Base-by-base conservation (phyloP, 495 filamentous ascomycete genomes). In the Hyaloscypha finlandica region DNA sequence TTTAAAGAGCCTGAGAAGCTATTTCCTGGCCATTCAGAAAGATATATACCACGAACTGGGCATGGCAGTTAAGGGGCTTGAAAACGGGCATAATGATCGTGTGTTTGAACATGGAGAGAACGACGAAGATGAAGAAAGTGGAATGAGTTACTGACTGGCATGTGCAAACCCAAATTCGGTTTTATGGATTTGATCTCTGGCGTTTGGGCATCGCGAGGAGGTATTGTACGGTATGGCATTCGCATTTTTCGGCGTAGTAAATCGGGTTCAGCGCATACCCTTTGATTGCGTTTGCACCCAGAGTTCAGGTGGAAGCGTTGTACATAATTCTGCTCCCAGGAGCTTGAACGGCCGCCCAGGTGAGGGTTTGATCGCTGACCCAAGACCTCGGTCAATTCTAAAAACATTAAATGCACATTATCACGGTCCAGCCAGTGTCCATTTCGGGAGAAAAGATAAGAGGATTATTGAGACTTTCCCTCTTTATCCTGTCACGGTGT, bases 11-110 rank as follows among this genome's bases (percentile, higher is more conserved):
- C 79, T 99, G 70, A 83, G 87, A 62, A 88, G 88, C 77, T 98
- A 97, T 74, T 96, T 99, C 69, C 85, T 93, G 72, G 86, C 85
- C 61, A 97, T 99, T 58, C 89, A 93, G 85, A 85, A 87, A 70
- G 94, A 97, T 71, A 81, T 90, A 55, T 45, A 37, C 16, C 35
- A 37, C 1, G 64, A 69, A 54, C 25, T 63, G 42, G 66, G 67
- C 32, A 59, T 57, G 30, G 30, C 14, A 14, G 29, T 45, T 1
- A 65, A 68, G 31, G 51, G 64, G 19, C 6, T 22, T 14, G 61
- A 14, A 29, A 52, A 39, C 29, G 66, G 42, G 32, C 14, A 66
- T 31, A 53, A 45, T 59, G 55, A 31, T 2, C 5, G 8, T 30
- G 25, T 30, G 12, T 53, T 39, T 35, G 61, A 66, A 54, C 20